phyloP scores from a whole-genome alignment of 176 grass and related monocot species.

The Metroxylon sagu region DNA sequence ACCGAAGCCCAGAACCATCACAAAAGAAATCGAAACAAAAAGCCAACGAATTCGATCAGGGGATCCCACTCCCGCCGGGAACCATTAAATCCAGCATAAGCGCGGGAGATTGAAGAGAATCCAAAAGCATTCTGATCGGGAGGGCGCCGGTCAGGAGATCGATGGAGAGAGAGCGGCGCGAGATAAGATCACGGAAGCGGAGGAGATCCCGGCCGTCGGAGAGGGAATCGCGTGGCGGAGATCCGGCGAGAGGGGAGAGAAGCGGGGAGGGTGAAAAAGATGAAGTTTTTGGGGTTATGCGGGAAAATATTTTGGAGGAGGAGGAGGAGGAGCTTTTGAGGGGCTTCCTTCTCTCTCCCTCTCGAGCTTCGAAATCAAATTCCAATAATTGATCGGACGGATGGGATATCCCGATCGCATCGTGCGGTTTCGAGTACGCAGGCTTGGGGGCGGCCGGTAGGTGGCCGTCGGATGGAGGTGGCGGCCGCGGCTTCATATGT shows the following conservation, averaged over 20 bases:
- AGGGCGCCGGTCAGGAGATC: not conserved
- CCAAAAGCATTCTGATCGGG: slow-evolving; percentile 16
- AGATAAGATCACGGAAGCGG: not conserved
- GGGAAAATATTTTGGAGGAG: slow-evolving; percentile 7
- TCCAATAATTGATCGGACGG: slow-evolving; percentile 72
- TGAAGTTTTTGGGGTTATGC: slow-evolving; percentile 13
- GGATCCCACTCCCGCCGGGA: not conserved
- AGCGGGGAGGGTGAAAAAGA: not conserved
- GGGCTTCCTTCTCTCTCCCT: slow-evolving; percentile 55
- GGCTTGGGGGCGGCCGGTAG: slow-evolving; percentile 25
- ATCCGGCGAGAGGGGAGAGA: slow-evolving; percentile 13
- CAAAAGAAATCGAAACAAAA: not conserved
- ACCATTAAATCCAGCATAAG: not conserved
- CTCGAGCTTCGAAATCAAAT: slow-evolving; percentile 90
- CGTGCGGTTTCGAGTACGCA: slow-evolving; percentile 68
- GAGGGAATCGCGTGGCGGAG: slow-evolving; percentile 13
- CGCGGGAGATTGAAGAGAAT: too few relatives aligned
- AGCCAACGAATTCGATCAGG: not conserved
- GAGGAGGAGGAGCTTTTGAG: slow-evolving; percentile 27
- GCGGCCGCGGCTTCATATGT: too few relatives aligned
- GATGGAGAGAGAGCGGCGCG: not conserved
- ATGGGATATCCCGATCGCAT: not conserved
- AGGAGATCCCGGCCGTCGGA: slow-evolving; percentile 20
- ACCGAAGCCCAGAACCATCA: not conserved
- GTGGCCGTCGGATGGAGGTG: slow-evolving; percentile 46